Conservation (phyloP, 148 eudicot genomes). For the Camellia japonica region DNA sequence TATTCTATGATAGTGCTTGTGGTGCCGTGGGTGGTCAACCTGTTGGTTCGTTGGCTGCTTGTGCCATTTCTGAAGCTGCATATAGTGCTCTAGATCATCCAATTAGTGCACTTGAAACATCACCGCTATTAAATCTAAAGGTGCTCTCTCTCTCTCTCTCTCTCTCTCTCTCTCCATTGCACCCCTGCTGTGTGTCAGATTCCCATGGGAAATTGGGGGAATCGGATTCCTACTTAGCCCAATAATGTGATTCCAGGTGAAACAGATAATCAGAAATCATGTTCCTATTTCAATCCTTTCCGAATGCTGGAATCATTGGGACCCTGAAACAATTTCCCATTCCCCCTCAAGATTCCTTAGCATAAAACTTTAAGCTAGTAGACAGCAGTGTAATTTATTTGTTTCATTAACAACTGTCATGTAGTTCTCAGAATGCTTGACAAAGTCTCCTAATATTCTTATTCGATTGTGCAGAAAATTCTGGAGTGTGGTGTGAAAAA, state of each 20-base stretch:
- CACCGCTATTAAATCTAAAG: slow-evolving; percentile 85
- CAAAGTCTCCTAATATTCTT: background rate
- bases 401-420: background rate
- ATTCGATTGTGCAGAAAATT: slow-evolving; percentile 57
- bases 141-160: slow-evolving; percentile 50
- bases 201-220: no score
- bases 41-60: slow-evolving; percentile 90
- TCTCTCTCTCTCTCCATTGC: slow-evolving; percentile 34
- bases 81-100: slow-evolving; percentile 97
- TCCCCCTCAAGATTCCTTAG: no score
- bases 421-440: slow-evolving; percentile 11
- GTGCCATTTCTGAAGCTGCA: slow-evolving; percentile 92
- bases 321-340: no score
- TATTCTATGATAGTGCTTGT: slow-evolving; percentile 16
- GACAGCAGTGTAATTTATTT: background rate
- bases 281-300: no score
- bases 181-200: background rate
- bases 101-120: slow-evolving; percentile 73
- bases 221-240: no score
- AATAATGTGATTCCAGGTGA: no score
- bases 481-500: slow-evolving; percentile 82
- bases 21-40: slow-evolving; percentile 58
- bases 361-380: no score
- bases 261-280: no score
- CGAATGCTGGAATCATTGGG: no score